Evolutionary conservation across 164 flowering plant genomes (phyloP), one percentile per base, ranked within the genome.

Genomic region (Nymphaea thermarum): DNA sequence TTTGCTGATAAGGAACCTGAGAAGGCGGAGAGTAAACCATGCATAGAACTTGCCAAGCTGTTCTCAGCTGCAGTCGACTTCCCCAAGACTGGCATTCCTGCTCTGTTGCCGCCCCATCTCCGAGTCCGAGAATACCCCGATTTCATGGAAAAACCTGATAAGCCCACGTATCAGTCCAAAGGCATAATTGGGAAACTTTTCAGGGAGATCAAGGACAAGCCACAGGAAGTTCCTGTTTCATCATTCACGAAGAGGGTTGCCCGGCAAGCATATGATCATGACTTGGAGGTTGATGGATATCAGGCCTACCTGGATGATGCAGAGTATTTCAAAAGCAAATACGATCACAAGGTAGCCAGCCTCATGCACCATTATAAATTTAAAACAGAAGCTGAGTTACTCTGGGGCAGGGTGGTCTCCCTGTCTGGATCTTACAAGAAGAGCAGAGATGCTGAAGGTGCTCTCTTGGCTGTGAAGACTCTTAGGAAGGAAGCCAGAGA

Each of bases 91-190:
- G 98, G 98, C 15, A 81, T 89, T 5, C 87, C 94, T 0, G 98
- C 93, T 15, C 78, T 72, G 71, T 84, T 92, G 55, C 94, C 96
- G 2, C 8, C 81, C 7, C 63, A 80, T 51, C 74, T 87, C 6
- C 76, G 71, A n/a, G 86, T 82, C 44, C 84, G 80, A 73, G 84
- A 82, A 53, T 92, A 81, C 66, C 96, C 98, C 18, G 96, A 92
- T 73, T 92, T 92, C 80, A 93, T 90, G 93, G 95, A 93, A 17
- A 93, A 90, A 77, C 85, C 68, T 3, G 87, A 88, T 74, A 86
- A 77, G 71, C 73, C 84, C 12, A 87, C 87, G 6, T 92, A 92
- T 65, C 76, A 72, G 61, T 92, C 98, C 3, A 11, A 55, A 4
- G 51, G 73, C 25, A 77, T 72, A 51, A 72, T 78, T 36, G 76